Conservation (phyloP, 208 protist species). For the Endotrypanum monterogeii region DNA sequence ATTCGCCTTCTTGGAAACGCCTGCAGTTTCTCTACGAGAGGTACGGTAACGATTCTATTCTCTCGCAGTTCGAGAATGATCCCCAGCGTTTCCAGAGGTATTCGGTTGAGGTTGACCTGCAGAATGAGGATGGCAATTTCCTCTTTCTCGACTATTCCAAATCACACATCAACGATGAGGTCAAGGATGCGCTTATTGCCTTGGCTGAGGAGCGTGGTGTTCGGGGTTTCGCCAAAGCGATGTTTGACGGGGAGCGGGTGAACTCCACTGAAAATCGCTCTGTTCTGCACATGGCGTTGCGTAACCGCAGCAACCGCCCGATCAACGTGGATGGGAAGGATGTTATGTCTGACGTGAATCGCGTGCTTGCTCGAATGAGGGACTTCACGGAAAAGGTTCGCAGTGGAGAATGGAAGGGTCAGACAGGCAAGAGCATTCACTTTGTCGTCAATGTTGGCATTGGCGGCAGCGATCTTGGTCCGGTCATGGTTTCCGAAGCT, state of each 20-base stretch:
- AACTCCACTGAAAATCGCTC: constrained; percentile 95
- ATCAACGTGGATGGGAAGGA: constrained; percentile 94
- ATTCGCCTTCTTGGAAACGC: constrained; percentile 55
- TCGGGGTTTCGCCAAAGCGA: constrained; percentile 66
- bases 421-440: constrained; percentile 93
- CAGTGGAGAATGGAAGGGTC: constrained; percentile 93
- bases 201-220: constrained; percentile 87
- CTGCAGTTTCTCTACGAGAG: constrained; percentile 74
- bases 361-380: constrained; percentile 93
- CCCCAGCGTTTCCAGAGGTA: constrained; percentile 67
- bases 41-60: constrained; percentile 59
- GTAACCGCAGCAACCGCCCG: constrained; percentile 90
- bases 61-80: constrained; percentile 70
- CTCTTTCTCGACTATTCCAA: constrained; percentile 97
- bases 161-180: constrained; percentile 94
- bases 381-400: constrained; percentile 88
- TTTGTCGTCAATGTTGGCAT: constrained; percentile 98
- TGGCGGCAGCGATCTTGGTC: constrained; percentile 96
- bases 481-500: constrained; percentile 94
- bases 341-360: constrained; percentile 94
- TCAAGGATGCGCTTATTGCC: constrained; percentile 82
- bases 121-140: constrained; percentile 67
- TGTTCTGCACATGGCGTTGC: constrained; percentile 96
- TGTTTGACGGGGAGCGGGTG: constrained; percentile 96
- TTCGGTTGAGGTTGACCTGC: constrained; percentile 66